Evolutionary conservation across 2,329 filamentous ascomycete genomes (phyloP).

Genomic region (Sporothrix protearum): DNA sequence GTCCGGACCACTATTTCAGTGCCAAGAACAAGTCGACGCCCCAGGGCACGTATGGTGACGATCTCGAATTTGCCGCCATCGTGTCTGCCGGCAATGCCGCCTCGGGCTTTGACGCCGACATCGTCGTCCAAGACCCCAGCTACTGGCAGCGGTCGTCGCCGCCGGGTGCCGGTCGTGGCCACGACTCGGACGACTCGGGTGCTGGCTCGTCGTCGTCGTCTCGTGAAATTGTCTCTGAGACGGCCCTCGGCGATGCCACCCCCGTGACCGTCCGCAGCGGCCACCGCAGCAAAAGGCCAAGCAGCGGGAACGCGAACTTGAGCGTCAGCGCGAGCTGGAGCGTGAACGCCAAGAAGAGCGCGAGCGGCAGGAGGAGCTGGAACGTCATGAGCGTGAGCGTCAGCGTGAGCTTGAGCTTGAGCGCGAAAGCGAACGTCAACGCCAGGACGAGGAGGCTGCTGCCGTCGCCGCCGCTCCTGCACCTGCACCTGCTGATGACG

Average conservation of each 20-base stretch:
- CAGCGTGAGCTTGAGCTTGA: neutral
- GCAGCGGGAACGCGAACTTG: neutral
- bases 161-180: conserved; percentile 37
- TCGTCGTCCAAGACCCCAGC: conserved; percentile 63
- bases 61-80: conserved; percentile 66
- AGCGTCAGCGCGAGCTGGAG: neutral
- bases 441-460: neutral
- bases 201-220: conserved; percentile 11
- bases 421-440: conserved; percentile 28
- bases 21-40: neutral
- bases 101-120: conserved; percentile 67
- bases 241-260: conserved; percentile 26
- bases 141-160: conserved; percentile 64
- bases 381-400: conserved; percentile 27
- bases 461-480: neutral
- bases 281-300: conserved; percentile 22
- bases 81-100: conserved; percentile 65
- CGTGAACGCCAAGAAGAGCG: neutral
- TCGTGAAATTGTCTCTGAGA: conserved; percentile 27
- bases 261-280: conserved; percentile 13
- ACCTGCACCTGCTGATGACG: conserved; percentile 16
- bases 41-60: conserved; percentile 44
- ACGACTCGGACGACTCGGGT: conserved; percentile 38
- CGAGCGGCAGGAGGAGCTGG: conserved; percentile 31
- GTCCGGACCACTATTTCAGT: conserved; percentile 28